Conservation (phyloP, 306 rosid species). For the Castanea crenata region DNA sequence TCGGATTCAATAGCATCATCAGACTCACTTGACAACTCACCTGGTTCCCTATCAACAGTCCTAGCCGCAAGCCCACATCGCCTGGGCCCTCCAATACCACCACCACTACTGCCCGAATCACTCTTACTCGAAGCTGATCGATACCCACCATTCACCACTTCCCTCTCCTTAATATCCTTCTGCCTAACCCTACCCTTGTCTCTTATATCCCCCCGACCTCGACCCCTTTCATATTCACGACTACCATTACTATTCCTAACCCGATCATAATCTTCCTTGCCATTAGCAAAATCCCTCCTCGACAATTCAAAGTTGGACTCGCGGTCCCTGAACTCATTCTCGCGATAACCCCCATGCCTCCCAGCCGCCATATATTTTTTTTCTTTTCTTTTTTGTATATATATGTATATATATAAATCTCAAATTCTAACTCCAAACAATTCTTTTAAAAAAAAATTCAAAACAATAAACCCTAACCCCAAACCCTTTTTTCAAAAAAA, state of each 20-base stretch:
- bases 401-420: background rate
- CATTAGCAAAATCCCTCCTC: conserved; percentile 33
- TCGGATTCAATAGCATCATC: conserved; percentile 78
- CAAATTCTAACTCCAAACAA: conserved; percentile 15
- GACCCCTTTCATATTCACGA: conserved; percentile 44
- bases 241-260: conserved; percentile 45
- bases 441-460: too few species aligned
- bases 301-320: conserved; percentile 62
- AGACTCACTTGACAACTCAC: conserved; percentile 94
- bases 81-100: conserved; percentile 46
- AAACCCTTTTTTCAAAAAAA: background rate
- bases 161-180: conserved; percentile 59
- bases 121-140: conserved; percentile 62
- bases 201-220: conserved; percentile 51
- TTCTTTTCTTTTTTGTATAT: background rate
- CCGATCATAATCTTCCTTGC: conserved; percentile 67
- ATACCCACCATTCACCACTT: conserved; percentile 47
- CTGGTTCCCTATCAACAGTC: conserved; percentile 79
- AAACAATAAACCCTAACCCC: conserved; percentile 1
- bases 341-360: conserved; percentile 76
- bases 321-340: conserved; percentile 66
- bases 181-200: conserved; percentile 64
- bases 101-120: conserved; percentile 51
- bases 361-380: conserved; percentile 72
- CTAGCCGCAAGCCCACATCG: conserved; percentile 47